phyloP scores from a whole-genome alignment of 306 rosid species.

The Lagenaria siceraria region DNA sequence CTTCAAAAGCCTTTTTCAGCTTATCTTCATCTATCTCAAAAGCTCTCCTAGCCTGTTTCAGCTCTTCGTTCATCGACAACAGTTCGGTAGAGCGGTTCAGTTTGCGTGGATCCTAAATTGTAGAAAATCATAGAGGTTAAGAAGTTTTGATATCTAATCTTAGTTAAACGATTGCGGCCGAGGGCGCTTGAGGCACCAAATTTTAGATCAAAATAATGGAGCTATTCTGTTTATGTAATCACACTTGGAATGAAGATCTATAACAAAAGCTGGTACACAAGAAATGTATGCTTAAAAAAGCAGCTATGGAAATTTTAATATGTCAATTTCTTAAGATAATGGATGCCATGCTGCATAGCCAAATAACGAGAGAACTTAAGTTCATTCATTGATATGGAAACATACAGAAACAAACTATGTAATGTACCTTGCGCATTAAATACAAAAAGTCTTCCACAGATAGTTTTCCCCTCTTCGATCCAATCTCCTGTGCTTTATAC shows the following conservation, averaged over 20 bases:
- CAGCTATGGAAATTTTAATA: neutral
- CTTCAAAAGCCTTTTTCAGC: constrained; percentile 64
- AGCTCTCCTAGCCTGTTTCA: constrained; percentile 87
- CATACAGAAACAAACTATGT: neutral
- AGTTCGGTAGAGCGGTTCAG: constrained; percentile 73
- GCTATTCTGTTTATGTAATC: neutral
- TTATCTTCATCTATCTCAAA: constrained; percentile 81
- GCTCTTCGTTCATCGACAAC: constrained; percentile 83
- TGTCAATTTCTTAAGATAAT: neutral
- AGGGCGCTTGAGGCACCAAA: neutral
- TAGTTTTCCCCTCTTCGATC: constrained; percentile 82
- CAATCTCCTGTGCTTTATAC: constrained; percentile 90
- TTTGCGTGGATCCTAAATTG: constrained; percentile 56
- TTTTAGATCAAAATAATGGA: neutral
- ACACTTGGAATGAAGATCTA: neutral
- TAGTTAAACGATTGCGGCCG: neutral
- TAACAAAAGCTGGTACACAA: neutral
- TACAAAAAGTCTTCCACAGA: constrained; percentile 81
- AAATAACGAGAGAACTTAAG: neutral
- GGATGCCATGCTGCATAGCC: neutral
- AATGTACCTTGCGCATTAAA: constrained; percentile 75
- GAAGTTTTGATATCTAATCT: neutral
- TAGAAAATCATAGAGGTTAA: neutral
- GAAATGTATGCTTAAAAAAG: neutral
- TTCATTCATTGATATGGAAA: neutral